Evolutionary conservation across 2,329 filamentous ascomycete genomes (phyloP), one percentile per base, ranked within the genome.

Genomic region (Didymella arachidicola): DNA sequence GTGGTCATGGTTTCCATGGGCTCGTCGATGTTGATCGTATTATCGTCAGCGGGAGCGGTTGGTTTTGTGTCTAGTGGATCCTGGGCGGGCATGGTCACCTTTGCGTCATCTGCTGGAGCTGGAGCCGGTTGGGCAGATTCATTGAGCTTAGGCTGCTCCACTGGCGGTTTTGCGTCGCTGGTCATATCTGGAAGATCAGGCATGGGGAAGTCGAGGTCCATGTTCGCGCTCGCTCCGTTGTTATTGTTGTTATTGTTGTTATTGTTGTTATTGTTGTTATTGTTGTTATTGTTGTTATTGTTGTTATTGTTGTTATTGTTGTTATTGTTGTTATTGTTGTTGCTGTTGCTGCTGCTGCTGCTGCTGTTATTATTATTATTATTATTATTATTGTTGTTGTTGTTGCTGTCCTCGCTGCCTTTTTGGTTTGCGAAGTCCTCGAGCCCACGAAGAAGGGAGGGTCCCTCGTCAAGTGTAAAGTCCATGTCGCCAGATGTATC

Each of bases 401-500:
- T 44, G 22, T 63, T 45, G 19, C 61, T 60, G 52, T 69, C 68
- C 10, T 64, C 58, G 39, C 58, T 52, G 57, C 57, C 60, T 53
- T 75, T 76, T 22, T 72, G 73, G 44, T 75, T 75, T n/a, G 73
- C 73, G 47, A 75, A 77, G 55, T 76, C 75, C 47, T 77, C 75
- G 10, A 77, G 72, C 12, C 75, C 75, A 48, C 62, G 71, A 10
- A 77, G 60, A 11, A 77, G 70, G 7, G 73, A 72, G 2, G 69
- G 65, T 1, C 55, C 65, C 11, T 74, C 66, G 57, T 76, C 72
- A 43, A 77, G 67, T n/a, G 61, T 66, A 45, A 77, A 76, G 62
- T 69, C 63, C 25, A 76, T 61, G 44, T 76, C 69, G 19, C 54
- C 67, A 0, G 67, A 62, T 7, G 63, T 62, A 51, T 73, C 70